Evolutionary conservation across 352 stramenopile species (phyloP), one percentile per base, ranked within the genome.

Genomic region (Pythium rishiriense): DNA sequence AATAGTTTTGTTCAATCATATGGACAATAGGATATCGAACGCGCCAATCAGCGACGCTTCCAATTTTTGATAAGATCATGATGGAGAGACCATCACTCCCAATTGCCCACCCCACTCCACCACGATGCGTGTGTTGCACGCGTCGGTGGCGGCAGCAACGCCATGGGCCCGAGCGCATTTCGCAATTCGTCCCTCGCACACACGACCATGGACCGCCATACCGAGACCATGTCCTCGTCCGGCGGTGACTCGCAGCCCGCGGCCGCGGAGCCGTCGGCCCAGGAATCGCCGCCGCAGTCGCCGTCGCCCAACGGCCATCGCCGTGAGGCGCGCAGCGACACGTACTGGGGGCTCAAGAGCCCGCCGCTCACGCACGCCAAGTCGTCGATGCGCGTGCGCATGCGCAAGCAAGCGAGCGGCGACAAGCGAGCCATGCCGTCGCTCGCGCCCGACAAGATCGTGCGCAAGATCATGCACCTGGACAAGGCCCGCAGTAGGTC

Each of bases 401-500:
- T 71, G 64, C 64, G 51, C 25, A 58, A 66, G 35, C 41, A 52
- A 12, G 0, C 21, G 15, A 71, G 64, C 39, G 51, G 2, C 24
- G 14, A 24, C 21, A 48, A 29, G 15, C 25, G 47, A 24, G 51
- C 39, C 33, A n/a, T 37, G 10, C 45, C 15, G 19, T 48, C 35
- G 24, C 39, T 46, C 28, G 46, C 17, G 41, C 64, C 57, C 26
- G 31, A 43, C 37, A 51, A 58, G 48, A 39, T 64, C 26, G 56
- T 70, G 19, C 45, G 79, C 65, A 83, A 81, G 55, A 66, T 56
- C 37, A 58, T 71, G 28, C 75, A 78, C 33, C 26, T 72, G 2
- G 70, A 72, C 54, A 54, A 60, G 47, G 54, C 76, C 28, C 24
- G 70, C 74, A 72, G 74, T 76, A 62, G 58, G 21, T 53, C 19